Conservation (phyloP, 2,329 filamentous ascomycete species). For the Penicillium sclerotigenum region DNA sequence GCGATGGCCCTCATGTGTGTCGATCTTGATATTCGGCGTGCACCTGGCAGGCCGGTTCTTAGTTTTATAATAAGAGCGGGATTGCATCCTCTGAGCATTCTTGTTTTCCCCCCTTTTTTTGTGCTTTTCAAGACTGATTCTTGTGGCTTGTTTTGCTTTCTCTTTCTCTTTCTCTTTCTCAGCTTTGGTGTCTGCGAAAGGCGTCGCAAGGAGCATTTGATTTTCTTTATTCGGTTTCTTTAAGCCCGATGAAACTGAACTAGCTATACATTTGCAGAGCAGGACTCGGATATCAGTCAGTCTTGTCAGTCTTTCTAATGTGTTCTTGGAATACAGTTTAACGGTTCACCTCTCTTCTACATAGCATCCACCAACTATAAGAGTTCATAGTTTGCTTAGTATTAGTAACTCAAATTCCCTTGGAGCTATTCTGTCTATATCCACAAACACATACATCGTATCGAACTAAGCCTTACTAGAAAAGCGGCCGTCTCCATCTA, state of each 20-base stretch:
- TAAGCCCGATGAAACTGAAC: neutral
- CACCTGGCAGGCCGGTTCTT: neutral
- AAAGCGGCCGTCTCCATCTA: neutral
- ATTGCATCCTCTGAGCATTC: slow-evolving; percentile 4
- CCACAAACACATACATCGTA: neutral
- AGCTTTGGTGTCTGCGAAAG: slow-evolving; percentile 18
- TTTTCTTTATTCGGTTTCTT: neutral
- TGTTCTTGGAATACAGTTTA: neutral
- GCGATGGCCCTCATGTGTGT: neutral
- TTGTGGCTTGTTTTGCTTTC: neutral
- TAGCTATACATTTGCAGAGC: neutral
- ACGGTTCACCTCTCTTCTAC: neutral
- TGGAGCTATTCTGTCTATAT: neutral
- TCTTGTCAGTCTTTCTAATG: neutral
- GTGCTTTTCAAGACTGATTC: slow-evolving; percentile 11
- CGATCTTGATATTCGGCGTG: neutral
- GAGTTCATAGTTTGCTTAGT: neutral
- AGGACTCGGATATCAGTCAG: neutral
- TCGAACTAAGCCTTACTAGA: neutral
- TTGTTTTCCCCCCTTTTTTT: neutral
- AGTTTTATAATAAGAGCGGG: neutral
- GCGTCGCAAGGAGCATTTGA: slow-evolving; percentile 14
- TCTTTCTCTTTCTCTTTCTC: slow-evolving; percentile 4
- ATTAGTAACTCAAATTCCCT: neutral
- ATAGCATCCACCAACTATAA: neutral